These are phyloP conservation scores for Tolypocladium tundrense DNA, from an alignment of 2,329 filamentous ascomycete genomes.

Conservation along the genomic window DNA sequence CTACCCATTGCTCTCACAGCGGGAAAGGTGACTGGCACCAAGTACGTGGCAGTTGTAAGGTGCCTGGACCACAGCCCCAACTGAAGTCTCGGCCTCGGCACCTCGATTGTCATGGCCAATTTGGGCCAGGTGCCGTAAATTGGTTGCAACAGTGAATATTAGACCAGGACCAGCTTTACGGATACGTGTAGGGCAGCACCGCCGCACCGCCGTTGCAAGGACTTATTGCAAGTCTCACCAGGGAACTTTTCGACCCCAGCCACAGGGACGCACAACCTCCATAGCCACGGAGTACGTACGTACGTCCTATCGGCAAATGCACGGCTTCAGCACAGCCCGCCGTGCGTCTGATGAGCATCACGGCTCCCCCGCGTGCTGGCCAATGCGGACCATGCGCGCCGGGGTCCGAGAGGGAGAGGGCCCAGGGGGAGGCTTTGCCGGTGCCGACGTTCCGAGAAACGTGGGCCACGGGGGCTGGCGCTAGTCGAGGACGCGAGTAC, in stretches of 20 bases:
- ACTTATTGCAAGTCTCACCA: not conserved
- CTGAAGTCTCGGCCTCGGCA: not conserved
- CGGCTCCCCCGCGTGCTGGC: not conserved
- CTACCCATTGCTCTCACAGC: no score
- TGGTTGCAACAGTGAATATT: not conserved
- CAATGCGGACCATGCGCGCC: not conserved
- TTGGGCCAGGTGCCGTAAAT: not conserved
- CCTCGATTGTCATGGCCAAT: not conserved
- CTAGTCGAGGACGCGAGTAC: not conserved
- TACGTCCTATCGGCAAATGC: not conserved
- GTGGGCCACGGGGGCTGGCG: not conserved
- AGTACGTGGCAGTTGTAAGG: no score
- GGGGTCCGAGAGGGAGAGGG: not conserved
- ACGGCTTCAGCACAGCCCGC: not conserved
- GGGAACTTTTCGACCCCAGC: not conserved
- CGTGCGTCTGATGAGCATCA: not conserved
- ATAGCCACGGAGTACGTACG: no score
- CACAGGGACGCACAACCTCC: not conserved
- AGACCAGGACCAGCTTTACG: not conserved
- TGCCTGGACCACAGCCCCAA: no score
- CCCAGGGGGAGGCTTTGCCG: conserved; percentile 1
- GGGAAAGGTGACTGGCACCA: no score
- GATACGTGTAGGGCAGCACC: no score
- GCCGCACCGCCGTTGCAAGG: not conserved
- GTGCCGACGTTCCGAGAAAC: conserved; percentile 5